Base-by-base conservation (phyloP, 306 rosid genomes). In the Inga laurina region DNA sequence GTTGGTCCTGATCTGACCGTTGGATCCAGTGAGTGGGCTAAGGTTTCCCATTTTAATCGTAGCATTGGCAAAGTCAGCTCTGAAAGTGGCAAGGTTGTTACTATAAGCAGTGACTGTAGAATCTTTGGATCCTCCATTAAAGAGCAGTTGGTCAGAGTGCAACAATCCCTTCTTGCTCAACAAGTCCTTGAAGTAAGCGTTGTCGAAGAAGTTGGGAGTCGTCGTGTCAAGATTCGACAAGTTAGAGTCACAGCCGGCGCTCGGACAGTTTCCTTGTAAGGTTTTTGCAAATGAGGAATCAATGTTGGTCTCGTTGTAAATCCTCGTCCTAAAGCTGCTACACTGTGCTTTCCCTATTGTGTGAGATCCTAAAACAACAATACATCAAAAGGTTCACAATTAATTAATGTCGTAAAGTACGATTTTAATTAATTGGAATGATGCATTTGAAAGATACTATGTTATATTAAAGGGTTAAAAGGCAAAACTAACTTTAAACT, bases 41-140 rank as follows among this genome's bases (percentile, higher is more conserved):
- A 92, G 89, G 45, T 86, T 88, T 18, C 94, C 86, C 97, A 92
- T 90, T 82, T 87, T 92, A 22, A 81, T n/a, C 90, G 89, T 90
- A 2, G 94, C 94, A 10, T 82, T 86, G 27, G 86, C 94, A 65
- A 92, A 92, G 34, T 92, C 97, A 4, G 78, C 54, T 15, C 35
- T 59, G 68, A 92, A 89, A 67, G n/a, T 86, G 10, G 21, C 74
- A 2, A 79, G 67, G 3, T 85, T 62, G 49, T 2, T 83, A 46
- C 54, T 65, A 24, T 92, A 92, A 56, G 81, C 32, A 43, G 44
- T 80, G 4, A 92, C 94, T 46, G 57, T 86, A 22, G 93, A 41
- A 10, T 90, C 84, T 0, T 93, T 92, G 54, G 94, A 88, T 22
- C 92, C 92, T 8, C 83, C 85, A 43, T 75, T 84, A 67, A 82